Conservation (phyloP, 768 basidiomycete genomes). For the Podaxis sp. region DNA sequence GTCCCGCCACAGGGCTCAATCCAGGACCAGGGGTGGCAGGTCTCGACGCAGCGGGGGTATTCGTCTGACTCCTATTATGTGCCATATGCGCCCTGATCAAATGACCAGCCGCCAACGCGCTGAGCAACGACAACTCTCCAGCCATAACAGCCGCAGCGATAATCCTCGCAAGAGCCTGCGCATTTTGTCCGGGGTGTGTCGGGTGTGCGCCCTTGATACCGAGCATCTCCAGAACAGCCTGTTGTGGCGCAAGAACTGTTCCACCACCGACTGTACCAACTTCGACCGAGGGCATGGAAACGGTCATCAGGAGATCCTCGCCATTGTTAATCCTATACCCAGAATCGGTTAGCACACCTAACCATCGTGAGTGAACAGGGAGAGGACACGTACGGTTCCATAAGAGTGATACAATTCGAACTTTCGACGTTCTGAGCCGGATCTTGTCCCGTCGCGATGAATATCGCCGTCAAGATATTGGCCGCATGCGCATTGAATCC, state of each 20-base stretch:
- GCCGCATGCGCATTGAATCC: conserved; percentile 99
- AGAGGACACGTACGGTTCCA: conserved; percentile 84
- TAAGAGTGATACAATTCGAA: conserved; percentile 96
- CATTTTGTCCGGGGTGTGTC: conserved; percentile 84
- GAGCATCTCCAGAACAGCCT: conserved; percentile 89
- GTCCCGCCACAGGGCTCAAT: conserved; percentile 1
- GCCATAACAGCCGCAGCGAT: conserved; percentile 96
- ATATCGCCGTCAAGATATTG: conserved; percentile 95
- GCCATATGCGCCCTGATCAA: conserved; percentile 91
- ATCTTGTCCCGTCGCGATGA: conserved; percentile 96
- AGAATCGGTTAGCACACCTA: not conserved
- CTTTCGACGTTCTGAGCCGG: conserved; percentile 99
- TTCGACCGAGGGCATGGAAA: conserved; percentile 99
- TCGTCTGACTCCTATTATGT: conserved; percentile 84
- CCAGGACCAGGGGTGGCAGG: conserved; percentile 56
- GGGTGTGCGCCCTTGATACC: conserved; percentile 90
- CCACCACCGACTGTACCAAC: conserved; percentile 98
- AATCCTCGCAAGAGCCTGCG: conserved; percentile 85
- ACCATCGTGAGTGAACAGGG: conserved; percentile 4
- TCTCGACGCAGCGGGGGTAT: conserved; percentile 68
- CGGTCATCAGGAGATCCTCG: conserved; percentile 87
- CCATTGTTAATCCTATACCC: conserved; percentile 74
- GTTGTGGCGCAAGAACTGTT: conserved; percentile 88
- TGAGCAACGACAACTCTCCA: conserved; percentile 89
- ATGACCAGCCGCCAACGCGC: conserved; percentile 92